These are phyloP conservation scores for Hanseniaspora vineae DNA, from an alignment of 805 yeast species.

Conservation along the genomic window DNA sequence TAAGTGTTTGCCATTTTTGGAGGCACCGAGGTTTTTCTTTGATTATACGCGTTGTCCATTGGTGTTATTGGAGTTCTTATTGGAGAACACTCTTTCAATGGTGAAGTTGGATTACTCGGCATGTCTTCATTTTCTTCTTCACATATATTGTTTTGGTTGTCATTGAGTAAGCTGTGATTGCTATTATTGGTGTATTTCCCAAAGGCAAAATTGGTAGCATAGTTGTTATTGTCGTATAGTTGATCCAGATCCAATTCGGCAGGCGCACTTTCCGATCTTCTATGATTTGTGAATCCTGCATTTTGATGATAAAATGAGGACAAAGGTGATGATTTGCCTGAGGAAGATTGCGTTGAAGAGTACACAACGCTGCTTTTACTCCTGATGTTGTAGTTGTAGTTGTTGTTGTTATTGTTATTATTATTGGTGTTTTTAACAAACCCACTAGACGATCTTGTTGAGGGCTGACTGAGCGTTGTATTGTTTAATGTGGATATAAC, in stretches of 20 bases:
- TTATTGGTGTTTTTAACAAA: conserved; percentile 1
- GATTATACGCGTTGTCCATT: neutral
- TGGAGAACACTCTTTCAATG: neutral
- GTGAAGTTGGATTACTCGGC: neutral
- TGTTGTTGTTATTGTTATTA: neutral
- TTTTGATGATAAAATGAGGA: neutral
- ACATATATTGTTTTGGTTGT: neutral
- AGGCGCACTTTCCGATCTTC: conserved; percentile 47
- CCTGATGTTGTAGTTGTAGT: neutral
- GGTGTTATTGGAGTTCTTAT: neutral
- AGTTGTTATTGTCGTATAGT: neutral
- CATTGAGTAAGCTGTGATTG: neutral
- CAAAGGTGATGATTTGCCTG: too few relatives aligned
- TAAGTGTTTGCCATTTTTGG: neutral
- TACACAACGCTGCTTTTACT: neutral
- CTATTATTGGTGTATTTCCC: too few relatives aligned
- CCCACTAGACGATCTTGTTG: too few relatives aligned
- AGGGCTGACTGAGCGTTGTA: conserved; percentile 4
- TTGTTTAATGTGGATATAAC: conserved; percentile 22
- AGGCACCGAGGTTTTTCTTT: neutral
- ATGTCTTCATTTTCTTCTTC: neutral
- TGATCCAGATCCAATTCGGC: conserved; percentile 28
- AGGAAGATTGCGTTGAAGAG: neutral
- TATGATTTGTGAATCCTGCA: conserved; percentile 19
- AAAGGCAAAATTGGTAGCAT: too few relatives aligned